A percentile compares a stretch with the other conserved stretches of the same genome.
Evolutionary conservation across 352 stramenopile species (phyloP).

Genomic region (Phytophthora lateralis): DNA sequence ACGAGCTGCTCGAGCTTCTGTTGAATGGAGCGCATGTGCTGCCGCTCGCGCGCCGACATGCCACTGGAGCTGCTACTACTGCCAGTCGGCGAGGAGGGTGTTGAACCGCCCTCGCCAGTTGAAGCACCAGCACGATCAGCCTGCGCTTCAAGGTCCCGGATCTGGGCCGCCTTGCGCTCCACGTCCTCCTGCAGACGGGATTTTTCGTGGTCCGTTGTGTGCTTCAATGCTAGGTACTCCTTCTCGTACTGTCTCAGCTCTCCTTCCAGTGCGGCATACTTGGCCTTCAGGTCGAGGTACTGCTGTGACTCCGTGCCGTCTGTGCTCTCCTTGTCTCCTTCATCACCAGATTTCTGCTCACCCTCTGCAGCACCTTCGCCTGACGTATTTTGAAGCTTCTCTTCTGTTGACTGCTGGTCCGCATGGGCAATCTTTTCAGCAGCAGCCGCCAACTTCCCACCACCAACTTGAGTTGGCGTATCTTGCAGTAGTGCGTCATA

Average conservation of each 20-base stretch:
- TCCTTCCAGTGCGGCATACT: slow-evolving; percentile 59
- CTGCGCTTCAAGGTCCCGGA: slow-evolving; percentile 68
- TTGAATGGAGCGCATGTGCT: slow-evolving; percentile 90
- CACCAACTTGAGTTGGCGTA: slow-evolving; percentile 40
- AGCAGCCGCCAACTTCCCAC: slow-evolving; percentile 48
- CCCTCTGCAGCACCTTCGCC: slow-evolving; percentile 23
- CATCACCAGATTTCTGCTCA: slow-evolving; percentile 28
- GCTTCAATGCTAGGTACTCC: slow-evolving; percentile 66
- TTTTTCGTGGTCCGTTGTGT: slow-evolving; percentile 63
- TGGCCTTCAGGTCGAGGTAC: slow-evolving; percentile 46
- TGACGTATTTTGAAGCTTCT: slow-evolving; percentile 20
- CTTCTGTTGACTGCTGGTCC: slow-evolving; percentile 25
- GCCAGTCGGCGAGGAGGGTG: slow-evolving; percentile 36
- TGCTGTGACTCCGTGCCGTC: slow-evolving; percentile 41
- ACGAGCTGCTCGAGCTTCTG: slow-evolving; percentile 92
- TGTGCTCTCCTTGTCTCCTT: slow-evolving; percentile 12
- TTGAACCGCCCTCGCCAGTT: slow-evolving; percentile 34
- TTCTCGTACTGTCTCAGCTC: slow-evolving; percentile 75
- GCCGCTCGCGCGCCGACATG: slow-evolving; percentile 80
- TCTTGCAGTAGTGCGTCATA: slow-evolving; percentile 69
- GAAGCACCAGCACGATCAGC: slow-evolving; percentile 44
- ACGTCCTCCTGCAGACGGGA: slow-evolving; percentile 66
- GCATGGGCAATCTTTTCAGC: slow-evolving; percentile 42
- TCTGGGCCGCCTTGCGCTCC: slow-evolving; percentile 64
- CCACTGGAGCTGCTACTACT: slow-evolving; percentile 39